phyloP scores from a whole-genome alignment of 148 eudicot species.

The Diospyros lotus region DNA sequence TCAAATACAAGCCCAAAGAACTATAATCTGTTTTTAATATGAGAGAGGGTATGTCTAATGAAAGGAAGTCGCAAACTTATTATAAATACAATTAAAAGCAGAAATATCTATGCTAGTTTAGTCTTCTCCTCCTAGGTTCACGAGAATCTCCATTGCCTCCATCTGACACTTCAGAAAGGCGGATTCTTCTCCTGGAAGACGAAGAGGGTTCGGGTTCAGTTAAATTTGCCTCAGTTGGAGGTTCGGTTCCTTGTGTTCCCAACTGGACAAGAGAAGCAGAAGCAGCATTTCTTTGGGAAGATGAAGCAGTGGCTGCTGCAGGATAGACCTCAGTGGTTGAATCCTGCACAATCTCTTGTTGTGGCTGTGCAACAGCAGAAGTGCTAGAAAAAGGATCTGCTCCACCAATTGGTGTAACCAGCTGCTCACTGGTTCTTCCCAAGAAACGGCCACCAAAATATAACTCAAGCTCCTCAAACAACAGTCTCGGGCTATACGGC shows the following conservation, averaged over 20 bases:
- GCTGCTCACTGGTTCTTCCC: conserved; percentile 8
- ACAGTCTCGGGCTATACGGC: conserved; percentile 33
- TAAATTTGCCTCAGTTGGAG: not conserved
- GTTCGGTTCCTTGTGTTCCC: conserved; percentile 7
- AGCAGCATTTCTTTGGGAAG: conserved; percentile 20
- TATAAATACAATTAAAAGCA: conserved; percentile 6
- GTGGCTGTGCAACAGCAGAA: conserved; percentile 7
- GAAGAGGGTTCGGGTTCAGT: conserved; percentile 13
- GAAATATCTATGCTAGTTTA: conserved; percentile 15
- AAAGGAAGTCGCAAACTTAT: not conserved
- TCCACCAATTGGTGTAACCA: not conserved
- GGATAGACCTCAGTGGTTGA: conserved; percentile 2
- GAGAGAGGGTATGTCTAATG: not conserved
- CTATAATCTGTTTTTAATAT: not conserved
- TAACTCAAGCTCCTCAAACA: conserved; percentile 35
- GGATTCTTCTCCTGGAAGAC: conserved; percentile 32
- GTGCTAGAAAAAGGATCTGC: conserved; percentile 5
- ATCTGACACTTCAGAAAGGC: conserved; percentile 20
- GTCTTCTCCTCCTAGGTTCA: conserved; percentile 40
- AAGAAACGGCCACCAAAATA: conserved; percentile 17
- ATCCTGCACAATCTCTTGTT: conserved; percentile 15
- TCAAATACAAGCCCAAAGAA: not conserved
- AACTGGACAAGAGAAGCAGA: conserved; percentile 10
- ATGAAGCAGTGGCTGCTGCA: conserved; percentile 10
- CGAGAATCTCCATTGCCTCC: conserved; percentile 21